phyloP scores from a whole-genome alignment of 139 green algal genomes.

The Ulvella scutata region DNA sequence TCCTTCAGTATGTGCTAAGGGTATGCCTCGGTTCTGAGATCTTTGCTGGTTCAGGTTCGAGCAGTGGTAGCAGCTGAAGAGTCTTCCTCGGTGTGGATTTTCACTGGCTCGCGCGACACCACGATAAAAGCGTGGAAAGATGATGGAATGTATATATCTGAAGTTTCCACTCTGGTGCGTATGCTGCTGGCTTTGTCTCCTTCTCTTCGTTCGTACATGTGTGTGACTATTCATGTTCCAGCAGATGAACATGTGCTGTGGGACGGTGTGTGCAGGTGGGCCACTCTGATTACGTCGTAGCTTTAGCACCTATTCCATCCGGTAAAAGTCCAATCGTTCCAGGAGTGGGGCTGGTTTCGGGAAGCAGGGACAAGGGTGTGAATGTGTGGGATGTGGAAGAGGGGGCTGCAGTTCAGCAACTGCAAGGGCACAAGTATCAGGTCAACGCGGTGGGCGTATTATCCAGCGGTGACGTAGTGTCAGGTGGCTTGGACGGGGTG shows the following conservation, averaged over 20 bases:
- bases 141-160: neutral
- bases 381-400: slow-evolving; percentile 63
- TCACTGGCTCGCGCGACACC: neutral
- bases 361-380: slow-evolving; percentile 41
- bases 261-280: neutral
- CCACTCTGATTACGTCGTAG: slow-evolving; percentile 6
- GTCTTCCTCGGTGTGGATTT: neutral
- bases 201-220: no score
- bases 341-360: neutral
- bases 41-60: neutral
- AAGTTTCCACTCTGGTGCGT: neutral
- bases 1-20: neutral
- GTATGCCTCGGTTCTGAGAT: neutral
- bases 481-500: slow-evolving; percentile 63
- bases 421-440: slow-evolving; percentile 71
- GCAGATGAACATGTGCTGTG: no score
- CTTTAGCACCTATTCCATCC: neutral
- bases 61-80: neutral
- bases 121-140: neutral
- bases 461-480: slow-evolving; percentile 43
- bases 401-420: slow-evolving; percentile 8
- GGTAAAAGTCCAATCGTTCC: slow-evolving; percentile 3
- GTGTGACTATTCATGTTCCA: no score
- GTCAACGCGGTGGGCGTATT: slow-evolving; percentile 43
- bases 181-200: no score